phyloP scores from a whole-genome alignment of 345 rosid species.

The Sisymbrium irio region DNA sequence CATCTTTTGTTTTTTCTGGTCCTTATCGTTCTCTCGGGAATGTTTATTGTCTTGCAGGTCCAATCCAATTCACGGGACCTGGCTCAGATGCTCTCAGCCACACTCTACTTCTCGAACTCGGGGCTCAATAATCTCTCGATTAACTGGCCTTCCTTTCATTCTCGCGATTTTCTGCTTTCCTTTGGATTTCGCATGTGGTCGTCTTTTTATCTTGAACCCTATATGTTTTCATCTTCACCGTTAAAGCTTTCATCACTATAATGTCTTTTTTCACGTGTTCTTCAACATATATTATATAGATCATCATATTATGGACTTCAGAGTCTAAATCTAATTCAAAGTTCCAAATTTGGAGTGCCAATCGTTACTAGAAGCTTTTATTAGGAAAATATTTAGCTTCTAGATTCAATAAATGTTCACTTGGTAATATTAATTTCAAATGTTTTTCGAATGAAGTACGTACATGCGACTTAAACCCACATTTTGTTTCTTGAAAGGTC shows the following conservation, averaged over 20 bases:
- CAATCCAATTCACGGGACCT: constrained; percentile 90
- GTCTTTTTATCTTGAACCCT: neutral
- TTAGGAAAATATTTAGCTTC: neutral
- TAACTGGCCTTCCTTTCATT: neutral
- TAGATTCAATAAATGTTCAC: neutral
- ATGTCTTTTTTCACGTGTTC: neutral
- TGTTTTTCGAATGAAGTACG: neutral
- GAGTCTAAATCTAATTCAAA: neutral
- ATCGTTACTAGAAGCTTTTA: neutral
- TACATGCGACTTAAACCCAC: neutral
- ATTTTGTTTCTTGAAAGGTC: neutral
- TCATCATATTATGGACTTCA: neutral
- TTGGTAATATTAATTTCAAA: neutral
- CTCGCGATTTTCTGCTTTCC: neutral
- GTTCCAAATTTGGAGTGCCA: neutral
- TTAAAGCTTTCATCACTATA: neutral
- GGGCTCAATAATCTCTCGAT: constrained; percentile 38
- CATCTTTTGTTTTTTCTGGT: neutral
- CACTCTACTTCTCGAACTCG: constrained; percentile 80
- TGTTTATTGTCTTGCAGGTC: constrained; percentile 50
- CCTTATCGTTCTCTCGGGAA: neutral
- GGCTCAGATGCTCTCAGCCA: constrained; percentile 61
- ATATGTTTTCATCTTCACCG: neutral
- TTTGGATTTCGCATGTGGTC: neutral
- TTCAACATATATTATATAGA: neutral